Evolutionary conservation across 202 grass and related monocot genomes (phyloP).

Genomic region (Thinopyrum obtusiflorum): DNA sequence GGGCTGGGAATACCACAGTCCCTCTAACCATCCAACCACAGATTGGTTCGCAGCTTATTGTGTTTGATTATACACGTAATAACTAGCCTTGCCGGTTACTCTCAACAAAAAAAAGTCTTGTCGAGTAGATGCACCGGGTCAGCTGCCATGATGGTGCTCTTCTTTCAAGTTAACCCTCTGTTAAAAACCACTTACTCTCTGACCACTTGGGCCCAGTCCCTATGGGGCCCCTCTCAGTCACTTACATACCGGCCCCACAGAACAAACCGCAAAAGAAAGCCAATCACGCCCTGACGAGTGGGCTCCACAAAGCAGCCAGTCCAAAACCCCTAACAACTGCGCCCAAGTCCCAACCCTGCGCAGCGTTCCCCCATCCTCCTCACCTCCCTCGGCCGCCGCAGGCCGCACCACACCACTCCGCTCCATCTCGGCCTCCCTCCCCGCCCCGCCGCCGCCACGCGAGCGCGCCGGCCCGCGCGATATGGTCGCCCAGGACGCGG

Average conservation of each 20-base stretch:
- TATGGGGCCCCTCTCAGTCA: too few relatives aligned
- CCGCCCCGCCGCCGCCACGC: constrained; percentile 3
- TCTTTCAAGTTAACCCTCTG: too few relatives aligned
- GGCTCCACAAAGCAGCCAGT: constrained; percentile 1
- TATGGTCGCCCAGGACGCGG: constrained; percentile 50
- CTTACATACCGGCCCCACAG: background rate
- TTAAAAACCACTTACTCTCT: too few relatives aligned
- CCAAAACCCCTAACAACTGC: constrained; percentile 32
- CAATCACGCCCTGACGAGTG: background rate
- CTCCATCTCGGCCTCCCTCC: background rate
- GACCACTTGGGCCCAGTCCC: too few relatives aligned
- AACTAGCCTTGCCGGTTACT: too few relatives aligned
- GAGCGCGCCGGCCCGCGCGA: background rate
- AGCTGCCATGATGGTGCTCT: too few relatives aligned
- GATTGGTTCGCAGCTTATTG: too few relatives aligned
- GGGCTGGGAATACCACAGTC: too few relatives aligned
- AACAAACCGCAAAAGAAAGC: background rate
- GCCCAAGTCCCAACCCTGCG: constrained; percentile 30
- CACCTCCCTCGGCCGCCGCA: constrained; percentile 32
- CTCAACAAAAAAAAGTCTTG: too few relatives aligned
- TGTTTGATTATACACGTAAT: too few relatives aligned
- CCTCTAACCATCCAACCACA: too few relatives aligned
- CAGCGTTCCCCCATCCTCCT: constrained; percentile 18
- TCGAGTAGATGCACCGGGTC: too few relatives aligned
- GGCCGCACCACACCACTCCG: constrained; percentile 20